These are phyloP conservation scores for Curvularia hawaiiensis DNA, from an alignment of 2,329 filamentous ascomycete species.

Conservation along the genomic window DNA sequence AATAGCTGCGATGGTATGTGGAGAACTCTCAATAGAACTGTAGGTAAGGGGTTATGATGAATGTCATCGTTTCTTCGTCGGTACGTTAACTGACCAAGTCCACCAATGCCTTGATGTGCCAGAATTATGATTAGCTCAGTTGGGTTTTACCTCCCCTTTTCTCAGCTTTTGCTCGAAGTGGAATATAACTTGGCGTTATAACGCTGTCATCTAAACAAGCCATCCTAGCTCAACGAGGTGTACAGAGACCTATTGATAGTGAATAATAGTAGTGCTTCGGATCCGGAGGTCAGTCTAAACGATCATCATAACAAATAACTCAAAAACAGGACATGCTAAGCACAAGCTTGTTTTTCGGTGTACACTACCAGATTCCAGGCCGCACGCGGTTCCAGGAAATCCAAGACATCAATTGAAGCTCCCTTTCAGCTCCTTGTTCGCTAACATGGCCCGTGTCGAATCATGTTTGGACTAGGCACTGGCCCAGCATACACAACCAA, in stretches of 20 bases:
- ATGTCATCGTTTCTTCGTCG: neutral
- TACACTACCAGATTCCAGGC: neutral
- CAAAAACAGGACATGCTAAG: neutral
- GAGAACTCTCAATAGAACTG: neutral
- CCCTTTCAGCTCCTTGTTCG: neutral
- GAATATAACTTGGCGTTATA: too few relatives aligned
- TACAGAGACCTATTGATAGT: neutral
- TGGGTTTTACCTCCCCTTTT: neutral
- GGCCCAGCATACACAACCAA: neutral
- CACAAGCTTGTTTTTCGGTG: neutral
- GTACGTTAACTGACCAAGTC: accelerated
- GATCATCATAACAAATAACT: neutral
- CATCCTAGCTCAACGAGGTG: neutral
- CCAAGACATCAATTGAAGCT: neutral
- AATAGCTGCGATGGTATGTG: neutral
- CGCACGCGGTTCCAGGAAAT: neutral
- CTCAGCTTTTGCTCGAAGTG: neutral
- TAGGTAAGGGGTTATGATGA: neutral
- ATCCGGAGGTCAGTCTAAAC: neutral
- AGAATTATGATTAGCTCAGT: neutral
- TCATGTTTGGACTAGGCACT: neutral
- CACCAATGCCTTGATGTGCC: neutral
- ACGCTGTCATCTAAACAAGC: neutral
- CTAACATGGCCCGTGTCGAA: neutral
- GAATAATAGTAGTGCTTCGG: neutral